Conservation (phyloP, 2,329 filamentous ascomycete species). For the Juglanconis sp. region DNA sequence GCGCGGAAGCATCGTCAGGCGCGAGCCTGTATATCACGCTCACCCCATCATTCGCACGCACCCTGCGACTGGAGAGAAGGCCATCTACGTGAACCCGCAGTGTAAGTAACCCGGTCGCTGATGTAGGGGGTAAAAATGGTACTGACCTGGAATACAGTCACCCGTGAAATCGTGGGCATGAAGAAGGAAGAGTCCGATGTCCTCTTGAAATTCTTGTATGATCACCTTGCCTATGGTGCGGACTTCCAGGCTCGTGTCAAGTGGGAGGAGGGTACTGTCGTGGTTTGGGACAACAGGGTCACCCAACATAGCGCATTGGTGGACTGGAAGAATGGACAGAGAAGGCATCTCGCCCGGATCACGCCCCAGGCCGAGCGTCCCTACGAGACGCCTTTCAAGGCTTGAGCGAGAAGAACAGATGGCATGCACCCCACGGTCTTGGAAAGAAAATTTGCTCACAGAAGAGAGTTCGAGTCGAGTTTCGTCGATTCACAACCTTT, state of each 20-base stretch:
- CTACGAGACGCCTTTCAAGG: conserved; percentile 63
- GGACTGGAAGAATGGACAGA: conserved; percentile 77
- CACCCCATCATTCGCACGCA: conserved; percentile 82
- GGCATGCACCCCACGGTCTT: too few species aligned
- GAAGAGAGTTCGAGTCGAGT: too few species aligned
- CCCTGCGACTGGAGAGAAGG: conserved; percentile 79
- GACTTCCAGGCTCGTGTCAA: conserved; percentile 73
- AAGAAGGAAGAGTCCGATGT: conserved; percentile 85
- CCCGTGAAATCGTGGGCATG: conserved; percentile 73
- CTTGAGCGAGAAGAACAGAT: conserved; percentile 4
- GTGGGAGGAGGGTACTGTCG: conserved; percentile 77
- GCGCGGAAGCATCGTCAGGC: conserved; percentile 66
- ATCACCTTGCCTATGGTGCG: conserved; percentile 68
- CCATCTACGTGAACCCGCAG: conserved; percentile 77
- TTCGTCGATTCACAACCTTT: neutral
- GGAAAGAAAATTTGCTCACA: too few species aligned
- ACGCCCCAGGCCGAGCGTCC: conserved; percentile 79
- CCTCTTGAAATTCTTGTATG: conserved; percentile 72
- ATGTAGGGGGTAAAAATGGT: neutral
- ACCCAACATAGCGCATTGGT: conserved; percentile 76
- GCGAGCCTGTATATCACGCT: conserved; percentile 70
- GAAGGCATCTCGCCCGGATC: conserved; percentile 76
- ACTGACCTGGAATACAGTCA: conserved; percentile 51
- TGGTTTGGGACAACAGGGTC: conserved; percentile 83
- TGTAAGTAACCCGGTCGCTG: conserved; percentile 49